Percentiles rank a stretch among this genome's conserved stretches.
These are phyloP conservation scores for Cercospora beticola DNA, from an alignment of 2,329 filamentous ascomycete genomes.

Conservation along the genomic window DNA sequence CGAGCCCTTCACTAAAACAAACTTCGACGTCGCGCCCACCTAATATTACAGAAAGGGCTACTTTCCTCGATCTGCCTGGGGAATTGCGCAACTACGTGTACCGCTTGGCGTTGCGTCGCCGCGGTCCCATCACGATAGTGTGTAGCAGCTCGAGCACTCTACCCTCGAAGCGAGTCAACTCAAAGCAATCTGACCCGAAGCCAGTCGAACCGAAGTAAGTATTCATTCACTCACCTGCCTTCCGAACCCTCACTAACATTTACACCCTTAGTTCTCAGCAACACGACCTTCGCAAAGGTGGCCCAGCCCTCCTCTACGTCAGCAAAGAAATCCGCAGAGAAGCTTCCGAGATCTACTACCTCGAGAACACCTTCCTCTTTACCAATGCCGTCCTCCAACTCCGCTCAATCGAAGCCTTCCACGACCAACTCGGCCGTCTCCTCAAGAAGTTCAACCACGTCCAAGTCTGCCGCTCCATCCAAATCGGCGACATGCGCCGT, in stretches of 20 bases:
- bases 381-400: neutral
- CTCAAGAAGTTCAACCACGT: neutral
- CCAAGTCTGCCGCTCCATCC: constrained; percentile 6
- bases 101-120: neutral
- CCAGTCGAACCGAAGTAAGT: neutral
- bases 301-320: constrained; percentile 4
- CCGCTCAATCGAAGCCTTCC: neutral
- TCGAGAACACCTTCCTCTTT: constrained; percentile 12
- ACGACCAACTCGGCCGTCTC: constrained; percentile 1
- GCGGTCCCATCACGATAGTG: neutral
- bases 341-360: constrained; percentile 14
- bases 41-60: neutral
- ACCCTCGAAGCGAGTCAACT: neutral
- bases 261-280: neutral
- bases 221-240: neutral
- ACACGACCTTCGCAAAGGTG: neutral
- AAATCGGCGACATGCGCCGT: neutral
- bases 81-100: constrained; percentile 20
- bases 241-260: neutral
- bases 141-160: neutral
- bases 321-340: constrained; percentile 9
- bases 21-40: neutral
- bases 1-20: neutral
- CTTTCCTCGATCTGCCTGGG: constrained; percentile 17
- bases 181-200: neutral